Conservation (phyloP, 164 flowering plant genomes). For the Taxillus chinensis region DNA sequence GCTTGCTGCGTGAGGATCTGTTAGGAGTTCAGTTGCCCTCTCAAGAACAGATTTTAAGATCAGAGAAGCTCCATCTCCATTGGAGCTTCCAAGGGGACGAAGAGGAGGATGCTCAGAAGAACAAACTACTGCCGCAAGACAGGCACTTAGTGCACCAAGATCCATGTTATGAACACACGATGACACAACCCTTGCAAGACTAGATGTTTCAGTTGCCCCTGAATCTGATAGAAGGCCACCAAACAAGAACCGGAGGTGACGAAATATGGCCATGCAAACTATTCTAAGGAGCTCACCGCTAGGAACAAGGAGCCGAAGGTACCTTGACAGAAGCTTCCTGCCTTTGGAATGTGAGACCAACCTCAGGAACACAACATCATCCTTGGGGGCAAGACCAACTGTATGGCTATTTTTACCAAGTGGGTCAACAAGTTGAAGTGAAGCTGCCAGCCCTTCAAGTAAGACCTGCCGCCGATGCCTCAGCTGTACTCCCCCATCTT, state of each 20-base stretch:
- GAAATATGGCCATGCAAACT: conserved; percentile 64
- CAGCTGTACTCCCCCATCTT: conserved; percentile 44
- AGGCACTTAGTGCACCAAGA: conserved; percentile 56
- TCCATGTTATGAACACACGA: conserved; percentile 44
- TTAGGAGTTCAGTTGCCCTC: conserved; percentile 42
- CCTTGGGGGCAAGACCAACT: conserved; percentile 27
- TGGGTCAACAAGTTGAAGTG: conserved; percentile 52
- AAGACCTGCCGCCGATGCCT: conserved; percentile 31
- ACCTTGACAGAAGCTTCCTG: conserved; percentile 42
- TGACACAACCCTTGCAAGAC: conserved; percentile 36
- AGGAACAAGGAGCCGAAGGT: conserved; percentile 40
- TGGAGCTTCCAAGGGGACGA: conserved; percentile 51
- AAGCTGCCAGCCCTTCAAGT: conserved; percentile 46
- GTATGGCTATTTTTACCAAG: conserved; percentile 35
- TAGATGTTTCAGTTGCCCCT: conserved; percentile 30
- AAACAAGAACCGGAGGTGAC: conserved; percentile 53
- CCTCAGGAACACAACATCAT: conserved; percentile 48
- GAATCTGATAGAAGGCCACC: conserved; percentile 44
- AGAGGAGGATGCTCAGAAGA: conserved; percentile 71
- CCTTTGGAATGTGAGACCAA: conserved; percentile 56
- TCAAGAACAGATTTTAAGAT: conserved; percentile 43
- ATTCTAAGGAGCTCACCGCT: conserved; percentile 42
- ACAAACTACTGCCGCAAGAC: conserved; percentile 65
- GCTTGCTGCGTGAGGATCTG: conserved; percentile 27
- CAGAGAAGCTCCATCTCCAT: conserved; percentile 54